Conservation (phyloP, 345 rosid genomes). For the Pistacia atlantica region DNA sequence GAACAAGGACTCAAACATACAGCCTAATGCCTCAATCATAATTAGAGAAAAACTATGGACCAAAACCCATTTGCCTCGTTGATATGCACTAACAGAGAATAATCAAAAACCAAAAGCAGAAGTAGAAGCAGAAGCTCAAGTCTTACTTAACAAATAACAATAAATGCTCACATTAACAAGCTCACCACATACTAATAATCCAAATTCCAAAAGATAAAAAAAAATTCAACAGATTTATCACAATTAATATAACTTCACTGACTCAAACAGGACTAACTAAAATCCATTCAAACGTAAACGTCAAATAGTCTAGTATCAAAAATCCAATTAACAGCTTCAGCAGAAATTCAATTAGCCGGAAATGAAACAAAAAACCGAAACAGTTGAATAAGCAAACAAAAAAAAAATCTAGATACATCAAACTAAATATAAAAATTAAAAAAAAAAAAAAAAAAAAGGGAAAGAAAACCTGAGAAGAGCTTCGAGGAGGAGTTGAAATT, state of each 20-base stretch:
- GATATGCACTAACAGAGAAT: not conserved
- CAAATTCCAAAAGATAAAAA: not conserved
- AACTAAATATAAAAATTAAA: not conserved
- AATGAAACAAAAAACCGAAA: not conserved
- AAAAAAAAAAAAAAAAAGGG: no score
- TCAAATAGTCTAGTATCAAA: not conserved
- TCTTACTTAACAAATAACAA: no score
- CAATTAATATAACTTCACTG: not conserved
- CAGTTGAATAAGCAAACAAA: not conserved
- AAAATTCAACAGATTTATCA: not conserved
- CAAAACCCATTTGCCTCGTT: not conserved
- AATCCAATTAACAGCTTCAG: not conserved
- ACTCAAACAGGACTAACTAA: not conserved
- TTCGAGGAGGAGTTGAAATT: conserved; percentile 32
- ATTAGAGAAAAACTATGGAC: not conserved
- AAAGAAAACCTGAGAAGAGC: conserved; percentile 40
- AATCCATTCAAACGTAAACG: not conserved
- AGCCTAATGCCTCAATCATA: not conserved
- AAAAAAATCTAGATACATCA: not conserved
- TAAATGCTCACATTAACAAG: no score
- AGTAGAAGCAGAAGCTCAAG: not conserved
- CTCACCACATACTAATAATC: not conserved
- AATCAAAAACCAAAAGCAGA: not conserved
- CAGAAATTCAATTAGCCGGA: no score
- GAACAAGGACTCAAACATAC: not conserved